phyloP scores from a whole-genome alignment of 2,329 filamentous ascomycete species.

The Penicillium verrucosum region DNA sequence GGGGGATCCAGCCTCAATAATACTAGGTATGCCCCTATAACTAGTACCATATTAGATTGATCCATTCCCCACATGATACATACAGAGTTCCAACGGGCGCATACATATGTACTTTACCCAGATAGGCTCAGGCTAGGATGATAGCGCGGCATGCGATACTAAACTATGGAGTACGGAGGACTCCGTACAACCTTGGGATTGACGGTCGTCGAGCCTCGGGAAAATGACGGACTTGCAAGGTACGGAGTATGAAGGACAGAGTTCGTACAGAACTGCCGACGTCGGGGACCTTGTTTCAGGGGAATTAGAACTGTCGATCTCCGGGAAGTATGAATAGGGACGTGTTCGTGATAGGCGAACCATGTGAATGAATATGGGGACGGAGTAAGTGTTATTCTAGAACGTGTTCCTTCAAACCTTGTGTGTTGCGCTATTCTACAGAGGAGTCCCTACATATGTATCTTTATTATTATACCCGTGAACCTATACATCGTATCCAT shows the following conservation, averaged over 20 bases:
- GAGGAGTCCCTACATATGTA: too few relatives aligned
- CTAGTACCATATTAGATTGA: background rate
- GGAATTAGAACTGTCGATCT: conserved; percentile 4
- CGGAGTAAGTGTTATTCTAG: background rate
- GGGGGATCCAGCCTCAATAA: background rate
- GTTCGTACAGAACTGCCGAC: background rate
- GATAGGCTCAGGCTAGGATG: background rate
- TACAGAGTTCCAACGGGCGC: background rate
- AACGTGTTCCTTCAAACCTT: background rate
- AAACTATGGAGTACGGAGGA: background rate
- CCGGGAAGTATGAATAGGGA: background rate
- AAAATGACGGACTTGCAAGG: background rate
- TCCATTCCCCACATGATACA: conserved; percentile 2
- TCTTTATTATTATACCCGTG: too few relatives aligned
- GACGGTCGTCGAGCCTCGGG: background rate
- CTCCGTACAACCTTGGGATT: too few relatives aligned
- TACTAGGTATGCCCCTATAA: background rate
- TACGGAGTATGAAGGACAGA: too few relatives aligned
- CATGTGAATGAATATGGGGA: background rate
- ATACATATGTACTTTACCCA: background rate
- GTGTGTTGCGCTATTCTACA: background rate
- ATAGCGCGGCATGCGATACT: background rate
- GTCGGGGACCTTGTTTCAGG: background rate
- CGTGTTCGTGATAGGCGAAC: background rate
- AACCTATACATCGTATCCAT: too few relatives aligned